Percentiles rank a stretch among this genome's conserved stretches.
Evolutionary conservation across 176 grass and related monocot species (phyloP).

Genomic region (Raddia distichophylla): DNA sequence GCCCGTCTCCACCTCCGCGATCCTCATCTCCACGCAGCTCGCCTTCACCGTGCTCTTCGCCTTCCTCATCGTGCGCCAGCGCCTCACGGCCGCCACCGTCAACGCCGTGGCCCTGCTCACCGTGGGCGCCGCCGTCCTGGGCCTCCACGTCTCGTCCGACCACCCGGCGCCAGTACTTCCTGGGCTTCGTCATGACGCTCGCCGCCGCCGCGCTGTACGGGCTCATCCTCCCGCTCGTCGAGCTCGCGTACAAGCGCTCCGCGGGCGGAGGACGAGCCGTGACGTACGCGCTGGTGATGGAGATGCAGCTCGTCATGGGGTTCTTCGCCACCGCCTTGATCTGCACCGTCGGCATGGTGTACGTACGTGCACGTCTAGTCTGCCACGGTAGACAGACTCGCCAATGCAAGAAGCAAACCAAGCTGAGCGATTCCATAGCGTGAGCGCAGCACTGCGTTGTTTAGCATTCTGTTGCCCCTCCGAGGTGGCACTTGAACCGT

Average conservation of each 20-base stretch:
- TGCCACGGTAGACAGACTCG: too few relatives aligned
- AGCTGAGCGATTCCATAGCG: too few relatives aligned
- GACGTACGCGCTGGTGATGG: conserved; percentile 70
- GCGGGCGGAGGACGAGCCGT: conserved; percentile 46
- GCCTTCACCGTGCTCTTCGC: conserved; percentile 79
- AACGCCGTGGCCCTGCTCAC: conserved; percentile 70
- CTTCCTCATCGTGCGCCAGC: conserved; percentile 69
- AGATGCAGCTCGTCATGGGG: conserved; percentile 79
- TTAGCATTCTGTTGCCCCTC: too few relatives aligned
- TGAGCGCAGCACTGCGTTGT: too few relatives aligned
- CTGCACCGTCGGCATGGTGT: conserved; percentile 59
- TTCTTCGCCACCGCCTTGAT: conserved; percentile 62
- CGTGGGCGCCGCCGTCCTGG: conserved; percentile 57
- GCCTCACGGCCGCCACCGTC: conserved; percentile 51
- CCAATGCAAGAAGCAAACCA: too few relatives aligned
- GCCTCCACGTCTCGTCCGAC: conserved; percentile 44
- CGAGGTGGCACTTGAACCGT: too few relatives aligned
- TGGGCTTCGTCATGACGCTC: conserved; percentile 60
- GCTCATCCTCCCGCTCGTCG: conserved; percentile 56
- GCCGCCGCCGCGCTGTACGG: conserved; percentile 66
- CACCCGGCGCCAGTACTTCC: conserved; percentile 48
- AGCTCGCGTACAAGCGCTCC: conserved; percentile 57
- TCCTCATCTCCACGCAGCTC: conserved; percentile 82
- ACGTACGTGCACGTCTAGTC: too few relatives aligned
- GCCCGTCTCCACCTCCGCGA: conserved; percentile 66